phyloP scores from a whole-genome alignment of 2,329 filamentous ascomycete genomes.

The Pseudocercospora fijiensis region DNA sequence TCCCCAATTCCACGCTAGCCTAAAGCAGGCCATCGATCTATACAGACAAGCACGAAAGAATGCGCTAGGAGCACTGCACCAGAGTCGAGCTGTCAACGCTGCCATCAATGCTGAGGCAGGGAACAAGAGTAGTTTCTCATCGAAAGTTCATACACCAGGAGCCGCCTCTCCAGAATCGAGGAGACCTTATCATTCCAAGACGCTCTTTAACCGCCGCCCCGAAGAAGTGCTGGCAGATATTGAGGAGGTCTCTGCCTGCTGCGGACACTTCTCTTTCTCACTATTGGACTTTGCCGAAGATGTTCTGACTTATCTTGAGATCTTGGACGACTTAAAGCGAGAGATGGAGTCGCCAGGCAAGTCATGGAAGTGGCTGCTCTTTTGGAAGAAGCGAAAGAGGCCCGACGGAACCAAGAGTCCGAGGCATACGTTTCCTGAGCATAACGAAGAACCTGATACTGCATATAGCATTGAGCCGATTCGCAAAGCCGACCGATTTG shows the following conservation, averaged over 20 bases:
- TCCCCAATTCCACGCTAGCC: conserved; percentile 74
- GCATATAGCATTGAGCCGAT: conserved; percentile 33
- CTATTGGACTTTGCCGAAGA: conserved; percentile 89
- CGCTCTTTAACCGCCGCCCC: conserved; percentile 24
- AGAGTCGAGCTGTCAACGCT: conserved; percentile 68
- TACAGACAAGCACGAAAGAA: conserved; percentile 74
- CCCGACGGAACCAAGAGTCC: conserved; percentile 7
- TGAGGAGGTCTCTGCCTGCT: conserved; percentile 96
- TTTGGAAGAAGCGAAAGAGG: conserved; percentile 58
- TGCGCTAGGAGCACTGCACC: conserved; percentile 77
- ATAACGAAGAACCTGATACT: conserved; percentile 28
- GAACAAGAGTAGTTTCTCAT: conserved; percentile 50
- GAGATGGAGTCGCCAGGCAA: conserved; percentile 60
- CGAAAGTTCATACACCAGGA: conserved; percentile 47
- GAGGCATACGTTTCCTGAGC: conserved; percentile 28
- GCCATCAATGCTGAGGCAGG: conserved; percentile 52
- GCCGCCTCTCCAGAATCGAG: conserved; percentile 21
- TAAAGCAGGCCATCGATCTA: conserved; percentile 74
- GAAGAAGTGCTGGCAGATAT: conserved; percentile 83
- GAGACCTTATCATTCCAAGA: conserved; percentile 16
- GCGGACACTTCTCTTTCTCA: conserved; percentile 92
- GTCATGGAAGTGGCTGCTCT: conserved; percentile 80
- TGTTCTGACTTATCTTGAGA: conserved; percentile 76
- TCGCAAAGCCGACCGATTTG: conserved; percentile 35
- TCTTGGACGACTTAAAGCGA: conserved; percentile 78